Evolutionary conservation across 169 alveolate species (phyloP), one percentile per base, ranked within the genome.

Genomic region (Eimeria acervulina): DNA sequence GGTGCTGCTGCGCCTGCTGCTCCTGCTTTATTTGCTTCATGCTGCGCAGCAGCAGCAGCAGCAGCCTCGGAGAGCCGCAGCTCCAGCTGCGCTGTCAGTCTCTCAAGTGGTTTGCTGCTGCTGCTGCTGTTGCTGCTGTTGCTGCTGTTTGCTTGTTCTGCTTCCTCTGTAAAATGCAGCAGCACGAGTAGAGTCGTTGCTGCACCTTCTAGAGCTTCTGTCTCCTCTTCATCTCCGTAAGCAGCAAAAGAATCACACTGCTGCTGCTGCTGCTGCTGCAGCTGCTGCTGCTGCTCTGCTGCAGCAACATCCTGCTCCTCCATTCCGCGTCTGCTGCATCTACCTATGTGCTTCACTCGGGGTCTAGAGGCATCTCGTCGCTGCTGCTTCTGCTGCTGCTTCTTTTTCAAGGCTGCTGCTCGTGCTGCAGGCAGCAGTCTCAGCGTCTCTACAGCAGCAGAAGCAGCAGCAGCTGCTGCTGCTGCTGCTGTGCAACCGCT

Each of bases 391-490:
- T 36, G 63, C 52, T 17, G 47, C 84, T 72, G 76, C 76, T 72
- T 40, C 42, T 38, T 10, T 44, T 36, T 10, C 3, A 19, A 8
- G 8, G 84, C 84, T 28, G 51, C 42, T 28, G 42, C 84, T 72
- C 26, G 42, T 28, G 89, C 89, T 40, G 33, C 63, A 12, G 61
- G 89, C 63, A 78, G 63, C 63, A 33, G 52, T 31, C 55, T 59
- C 63, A 78, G 89, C 10, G 55, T 31, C 63, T 33, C 63, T 17
- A 40, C 89, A 42, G 89, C 89, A 78, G 63, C 89, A 78, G 89
- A 59, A 36, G 63, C 59, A 36, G 63, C 89, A 36, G 31, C 59
- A 36, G 4, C 26, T 0, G 33, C 59, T 6, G 89, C 31, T 6
- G 63, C 59, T 17, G 84, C 55, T 7, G 55, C 55, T 7, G 55